Evolutionary conservation across 495 filamentous ascomycete genomes (phyloP).

Genomic region (Neurospora sublineolata): DNA sequence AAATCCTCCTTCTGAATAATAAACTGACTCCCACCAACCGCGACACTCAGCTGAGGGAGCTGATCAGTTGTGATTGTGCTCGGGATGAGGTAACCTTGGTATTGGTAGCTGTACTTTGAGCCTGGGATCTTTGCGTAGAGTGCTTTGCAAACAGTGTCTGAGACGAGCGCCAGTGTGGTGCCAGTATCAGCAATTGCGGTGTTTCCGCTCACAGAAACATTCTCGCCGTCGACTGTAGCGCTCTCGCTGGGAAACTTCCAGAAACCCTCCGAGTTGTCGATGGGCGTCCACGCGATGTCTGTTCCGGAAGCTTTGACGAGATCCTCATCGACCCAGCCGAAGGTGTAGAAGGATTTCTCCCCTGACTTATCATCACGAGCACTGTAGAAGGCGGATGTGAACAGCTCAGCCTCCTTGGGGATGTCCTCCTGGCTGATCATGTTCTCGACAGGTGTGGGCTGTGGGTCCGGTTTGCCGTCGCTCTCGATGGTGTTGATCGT

Average conservation of each 20-base stretch:
- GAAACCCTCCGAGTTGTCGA: conserved; percentile 62
- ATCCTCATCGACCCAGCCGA: conserved; percentile 63
- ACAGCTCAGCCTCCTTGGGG: conserved; percentile 50
- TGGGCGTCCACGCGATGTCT: conserved; percentile 48
- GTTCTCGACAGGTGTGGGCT: conserved; percentile 63
- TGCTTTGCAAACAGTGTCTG: conserved; percentile 52
- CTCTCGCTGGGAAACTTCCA: conserved; percentile 58
- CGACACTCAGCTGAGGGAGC: conserved; percentile 58
- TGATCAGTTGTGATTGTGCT: conserved; percentile 40
- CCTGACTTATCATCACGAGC: conserved; percentile 40
- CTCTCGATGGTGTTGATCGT: conserved; percentile 56
- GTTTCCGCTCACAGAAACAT: conserved; percentile 46
- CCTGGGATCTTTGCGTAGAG: conserved; percentile 65
- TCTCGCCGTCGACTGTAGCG: conserved; percentile 49
- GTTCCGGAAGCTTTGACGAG: conserved; percentile 41
- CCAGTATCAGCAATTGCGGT: conserved; percentile 75
- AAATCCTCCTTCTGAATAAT: conserved; percentile 62
- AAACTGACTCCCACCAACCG: conserved; percentile 55
- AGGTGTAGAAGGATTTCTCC: conserved; percentile 63
- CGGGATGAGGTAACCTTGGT: conserved; percentile 63
- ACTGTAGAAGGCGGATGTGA: conserved; percentile 61
- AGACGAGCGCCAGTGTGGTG: conserved; percentile 60
- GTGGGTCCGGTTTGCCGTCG: conserved; percentile 34
- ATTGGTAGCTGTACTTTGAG: conserved; percentile 46
- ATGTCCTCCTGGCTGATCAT: conserved; percentile 63